phyloP scores from a whole-genome alignment of 495 filamentous ascomycete genomes.

The Talaromyces liani region DNA sequence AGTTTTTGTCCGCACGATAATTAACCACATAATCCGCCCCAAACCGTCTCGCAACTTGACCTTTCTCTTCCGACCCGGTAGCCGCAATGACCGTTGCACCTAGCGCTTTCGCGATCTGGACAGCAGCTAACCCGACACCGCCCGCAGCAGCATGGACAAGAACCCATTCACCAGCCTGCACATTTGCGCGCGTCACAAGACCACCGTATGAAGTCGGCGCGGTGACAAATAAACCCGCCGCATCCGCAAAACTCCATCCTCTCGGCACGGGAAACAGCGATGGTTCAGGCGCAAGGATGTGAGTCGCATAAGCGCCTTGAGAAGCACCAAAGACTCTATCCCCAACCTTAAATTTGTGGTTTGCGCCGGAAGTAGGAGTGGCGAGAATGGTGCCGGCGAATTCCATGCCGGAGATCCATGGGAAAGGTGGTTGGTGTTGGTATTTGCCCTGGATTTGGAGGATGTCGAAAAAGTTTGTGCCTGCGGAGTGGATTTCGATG shows the following conservation, averaged over 20 bases:
- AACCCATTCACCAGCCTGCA: constrained; percentile 77
- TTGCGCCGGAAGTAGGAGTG: constrained; percentile 42
- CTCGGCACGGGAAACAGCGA: constrained; percentile 63
- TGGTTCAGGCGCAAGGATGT: constrained; percentile 57
- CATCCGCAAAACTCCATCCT: constrained; percentile 77
- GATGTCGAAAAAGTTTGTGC: constrained; percentile 94
- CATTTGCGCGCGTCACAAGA: constrained; percentile 65
- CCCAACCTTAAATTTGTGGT: constrained; percentile 60
- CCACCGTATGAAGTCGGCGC: constrained; percentile 86
- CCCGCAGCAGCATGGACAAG: constrained; percentile 90
- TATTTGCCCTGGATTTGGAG: constrained; percentile 80
- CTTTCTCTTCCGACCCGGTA: constrained; percentile 68
- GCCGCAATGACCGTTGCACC: constrained; percentile 89
- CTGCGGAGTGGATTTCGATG: constrained; percentile 79
- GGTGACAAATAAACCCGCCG: constrained; percentile 85
- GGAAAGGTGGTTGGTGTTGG: constrained; percentile 62
- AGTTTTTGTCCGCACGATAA: constrained; percentile 55
- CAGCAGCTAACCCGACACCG: constrained; percentile 84
- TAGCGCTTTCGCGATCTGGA: constrained; percentile 87
- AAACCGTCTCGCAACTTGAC: constrained; percentile 67
- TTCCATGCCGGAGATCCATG: constrained; percentile 82
- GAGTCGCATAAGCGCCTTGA: constrained; percentile 82
- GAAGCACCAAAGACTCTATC: constrained; percentile 79
- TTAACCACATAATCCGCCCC: constrained; percentile 80
- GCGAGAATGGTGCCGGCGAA: constrained; percentile 74